Evolutionary conservation across 2,329 filamentous ascomycete species (phyloP), one percentile per base, ranked within the genome.

Genomic region (Fusarium scirpi): DNA sequence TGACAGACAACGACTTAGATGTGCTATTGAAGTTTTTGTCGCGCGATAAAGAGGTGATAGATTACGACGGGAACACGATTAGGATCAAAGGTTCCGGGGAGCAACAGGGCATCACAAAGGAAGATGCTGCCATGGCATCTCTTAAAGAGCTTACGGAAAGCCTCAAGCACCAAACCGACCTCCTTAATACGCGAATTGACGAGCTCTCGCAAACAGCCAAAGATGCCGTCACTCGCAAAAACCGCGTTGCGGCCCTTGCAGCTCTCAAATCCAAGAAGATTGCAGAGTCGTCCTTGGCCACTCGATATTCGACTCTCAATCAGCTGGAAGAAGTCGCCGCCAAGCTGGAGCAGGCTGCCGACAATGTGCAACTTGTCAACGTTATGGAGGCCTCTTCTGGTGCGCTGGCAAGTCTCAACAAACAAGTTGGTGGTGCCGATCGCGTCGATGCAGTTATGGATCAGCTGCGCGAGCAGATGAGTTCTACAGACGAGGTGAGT

Each of bases 301-400:
- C 90, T 69, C 90, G 94, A 15, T 89, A 91, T 30, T 89, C 90
- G 11, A 92, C 92, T 1, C 86, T 97, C 4, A 83, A 85, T 44
- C 94, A 97, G 79, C 86, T 99, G 2, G 94, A 98, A 80, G 90
- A 93, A 67, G 90, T 97, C 0, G 92, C 94, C 57, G 81, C 86
- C n/a, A 92, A 91, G 76, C 92, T 99, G 55, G 91, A 97, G 78
- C 90, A 95, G 79, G 96, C 96, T 0, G 87, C 90, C 0, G 92
- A 94, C 79, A 93, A 98, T 69, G 89, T 97, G 11, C 91, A 94
- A 73, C 87, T 98, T 16, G 89, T 98, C 11, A 87, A 88, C 64
- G 91, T 94, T 8, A 94, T 99, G 91, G 89, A 94, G 76, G 87
- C 90, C 18, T 94, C 93, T 67, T 89, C 91, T 0, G 86, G 86